Conservation (phyloP, 2,329 filamentous ascomycete genomes). For the Cladobotryum mycophilum region DNA sequence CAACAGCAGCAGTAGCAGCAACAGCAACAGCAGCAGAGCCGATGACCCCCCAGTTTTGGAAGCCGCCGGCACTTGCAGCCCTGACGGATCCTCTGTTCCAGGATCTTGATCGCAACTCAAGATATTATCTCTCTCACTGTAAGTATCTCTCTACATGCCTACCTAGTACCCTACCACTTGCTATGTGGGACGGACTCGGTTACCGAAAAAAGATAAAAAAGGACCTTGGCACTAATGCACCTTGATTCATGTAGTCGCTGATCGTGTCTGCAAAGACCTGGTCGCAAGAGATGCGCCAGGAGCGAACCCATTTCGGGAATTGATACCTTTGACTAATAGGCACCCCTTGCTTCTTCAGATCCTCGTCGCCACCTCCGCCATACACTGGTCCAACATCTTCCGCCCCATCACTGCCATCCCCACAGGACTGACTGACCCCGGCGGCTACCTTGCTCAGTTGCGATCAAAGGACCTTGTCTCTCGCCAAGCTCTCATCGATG, state of each 20-base stretch:
- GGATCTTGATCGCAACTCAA: constrained; percentile 40
- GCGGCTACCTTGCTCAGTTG: constrained; percentile 30
- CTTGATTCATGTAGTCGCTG: constrained; percentile 29
- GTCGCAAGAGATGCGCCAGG: constrained; percentile 41
- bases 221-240: constrained; percentile 7
- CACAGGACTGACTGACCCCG: constrained; percentile 27
- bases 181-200: not conserved
- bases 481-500: constrained; percentile 38
- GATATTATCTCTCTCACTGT: constrained; percentile 48
- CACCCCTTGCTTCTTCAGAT: constrained; percentile 43
- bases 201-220: not conserved
- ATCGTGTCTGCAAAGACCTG: constrained; percentile 48
- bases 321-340: constrained; percentile 40
- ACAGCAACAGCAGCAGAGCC: not conserved
- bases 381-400: constrained; percentile 42
- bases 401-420: constrained; percentile 28
- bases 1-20: not conserved
- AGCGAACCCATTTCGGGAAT: constrained; percentile 42
- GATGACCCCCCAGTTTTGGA: not conserved
- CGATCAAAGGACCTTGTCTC: constrained; percentile 33
- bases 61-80: constrained; percentile 16
- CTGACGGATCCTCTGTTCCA: constrained; percentile 51
- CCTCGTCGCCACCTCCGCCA: constrained; percentile 42
- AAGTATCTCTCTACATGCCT: constrained; percentile 17
- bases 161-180: no score